A percentile compares a stretch with the other conserved stretches of the same genome.
These are phyloP conservation scores for Zoysia pacifica DNA, from an alignment of 176 grass and related monocot genomes.

Conservation along the genomic window DNA sequence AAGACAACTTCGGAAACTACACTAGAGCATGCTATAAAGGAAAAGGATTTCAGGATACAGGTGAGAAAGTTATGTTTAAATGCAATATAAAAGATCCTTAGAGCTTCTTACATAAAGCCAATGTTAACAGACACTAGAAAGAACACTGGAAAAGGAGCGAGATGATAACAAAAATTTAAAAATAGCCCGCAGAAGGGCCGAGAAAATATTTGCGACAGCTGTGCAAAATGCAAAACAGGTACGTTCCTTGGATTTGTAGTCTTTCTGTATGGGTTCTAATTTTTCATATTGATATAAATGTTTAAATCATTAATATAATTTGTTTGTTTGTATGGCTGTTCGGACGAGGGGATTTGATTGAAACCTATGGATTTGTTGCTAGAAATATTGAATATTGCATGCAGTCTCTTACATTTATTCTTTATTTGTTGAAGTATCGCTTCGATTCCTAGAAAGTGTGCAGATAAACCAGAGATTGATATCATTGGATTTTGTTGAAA, in stretches of 20 bases:
- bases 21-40: slow-evolving; percentile 69
- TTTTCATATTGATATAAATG: neutral
- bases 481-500: too few relatives aligned
- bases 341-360: neutral
- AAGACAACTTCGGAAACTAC: slow-evolving; percentile 56
- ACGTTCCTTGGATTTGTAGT: slow-evolving; percentile 9
- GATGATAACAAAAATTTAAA: slow-evolving; percentile 70
- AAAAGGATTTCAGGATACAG: slow-evolving; percentile 96
- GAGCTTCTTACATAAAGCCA: slow-evolving; percentile 39
- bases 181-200: slow-evolving; percentile 35
- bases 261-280: neutral
- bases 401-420: neutral
- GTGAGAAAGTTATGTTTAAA: slow-evolving; percentile 41
- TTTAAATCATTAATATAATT: neutral
- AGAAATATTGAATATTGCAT: too few relatives aligned
- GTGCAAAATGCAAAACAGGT: slow-evolving; percentile 51
- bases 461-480: neutral
- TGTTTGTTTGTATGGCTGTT: neutral
- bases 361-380: neutral
- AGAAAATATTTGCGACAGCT: slow-evolving; percentile 36
- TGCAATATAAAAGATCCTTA: neutral
- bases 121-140: slow-evolving; percentile 76
- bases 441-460: too few relatives aligned
- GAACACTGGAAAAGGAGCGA: slow-evolving; percentile 77
- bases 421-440: neutral